Percentiles rank a stretch among this genome's conserved stretches.
These are phyloP conservation scores for Endocalyx cinctus DNA, from an alignment of 2,329 filamentous ascomycete species.

Conservation along the genomic window DNA sequence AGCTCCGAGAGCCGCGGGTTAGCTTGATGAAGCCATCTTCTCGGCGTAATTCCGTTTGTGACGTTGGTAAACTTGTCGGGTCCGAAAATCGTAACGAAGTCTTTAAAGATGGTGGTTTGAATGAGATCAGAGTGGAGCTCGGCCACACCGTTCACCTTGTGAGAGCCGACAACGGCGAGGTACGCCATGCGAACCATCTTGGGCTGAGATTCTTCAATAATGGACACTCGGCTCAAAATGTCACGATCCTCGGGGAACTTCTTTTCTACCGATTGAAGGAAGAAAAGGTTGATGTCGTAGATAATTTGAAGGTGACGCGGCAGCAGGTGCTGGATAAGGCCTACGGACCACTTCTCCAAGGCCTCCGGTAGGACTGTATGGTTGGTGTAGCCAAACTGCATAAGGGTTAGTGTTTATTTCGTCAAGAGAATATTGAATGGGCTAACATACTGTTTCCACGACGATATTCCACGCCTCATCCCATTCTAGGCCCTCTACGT, in stretches of 20 bases:
- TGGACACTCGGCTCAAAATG: conserved; percentile 80
- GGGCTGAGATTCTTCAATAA: conserved; percentile 93
- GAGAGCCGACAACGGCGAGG: conserved; percentile 90
- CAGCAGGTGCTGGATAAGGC: conserved; percentile 84
- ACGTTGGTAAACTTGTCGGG: conserved; percentile 98
- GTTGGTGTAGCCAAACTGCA: conserved; percentile 89
- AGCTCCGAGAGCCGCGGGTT: conserved; percentile 89
- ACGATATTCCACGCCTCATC: conserved; percentile 86
- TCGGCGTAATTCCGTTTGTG: conserved; percentile 94
- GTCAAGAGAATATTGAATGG: too few species aligned
- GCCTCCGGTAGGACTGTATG: conserved; percentile 97
- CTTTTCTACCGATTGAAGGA: conserved; percentile 87
- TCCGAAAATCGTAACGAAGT: conserved; percentile 93
- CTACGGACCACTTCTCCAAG: conserved; percentile 96
- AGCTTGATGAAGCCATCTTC: conserved; percentile 95
- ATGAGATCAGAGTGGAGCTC: conserved; percentile 97
- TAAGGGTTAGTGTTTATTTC: conserved; percentile 11
- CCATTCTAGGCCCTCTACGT: conserved; percentile 89
- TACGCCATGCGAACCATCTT: conserved; percentile 99
- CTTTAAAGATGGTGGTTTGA: conserved; percentile 99
- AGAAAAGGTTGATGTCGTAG: conserved; percentile 94
- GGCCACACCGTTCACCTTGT: conserved; percentile 98
- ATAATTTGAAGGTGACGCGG: conserved; percentile 95
- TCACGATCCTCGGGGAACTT: conserved; percentile 87
- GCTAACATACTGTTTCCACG: conserved; percentile 54